These are phyloP conservation scores for Candolleomyces eurysporus DNA, from an alignment of 768 basidiomycete genomes.

Conservation along the genomic window DNA sequence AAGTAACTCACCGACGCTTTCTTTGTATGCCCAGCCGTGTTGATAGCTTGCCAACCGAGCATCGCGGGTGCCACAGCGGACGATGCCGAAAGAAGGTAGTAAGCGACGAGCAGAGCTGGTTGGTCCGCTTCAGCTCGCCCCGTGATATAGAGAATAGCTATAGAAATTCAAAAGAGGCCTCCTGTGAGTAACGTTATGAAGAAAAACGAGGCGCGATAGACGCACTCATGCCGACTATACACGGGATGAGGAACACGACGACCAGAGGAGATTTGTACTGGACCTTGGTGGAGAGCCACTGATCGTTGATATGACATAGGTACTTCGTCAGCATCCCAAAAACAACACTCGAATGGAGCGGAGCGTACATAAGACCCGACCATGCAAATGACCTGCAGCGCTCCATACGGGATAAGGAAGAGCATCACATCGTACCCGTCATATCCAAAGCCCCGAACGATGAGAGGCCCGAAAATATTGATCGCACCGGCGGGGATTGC, in stretches of 20 bases:
- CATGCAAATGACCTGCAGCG: conserved; percentile 23
- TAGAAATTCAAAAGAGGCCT: neutral
- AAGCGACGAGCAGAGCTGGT: conserved; percentile 26
- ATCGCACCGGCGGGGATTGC: conserved; percentile 25
- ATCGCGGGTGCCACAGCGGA: conserved; percentile 22
- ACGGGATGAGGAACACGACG: conserved; percentile 18
- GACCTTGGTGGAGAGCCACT: conserved; percentile 28
- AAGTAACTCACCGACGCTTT: conserved; percentile 20
- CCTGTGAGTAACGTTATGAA: neutral
- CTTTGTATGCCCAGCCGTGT: conserved; percentile 33
- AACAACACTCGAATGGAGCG: neutral
- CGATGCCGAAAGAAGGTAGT: conserved; percentile 25
- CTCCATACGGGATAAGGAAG: conserved; percentile 28
- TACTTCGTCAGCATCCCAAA: neutral
- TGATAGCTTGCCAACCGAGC: conserved; percentile 33
- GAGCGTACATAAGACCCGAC: conserved; percentile 24
- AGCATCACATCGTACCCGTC: conserved; percentile 29
- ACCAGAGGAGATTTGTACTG: conserved; percentile 25
- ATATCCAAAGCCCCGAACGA: conserved; percentile 31
- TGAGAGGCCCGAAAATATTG: conserved; percentile 27
- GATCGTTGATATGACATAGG: neutral
- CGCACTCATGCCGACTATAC: conserved; percentile 22
- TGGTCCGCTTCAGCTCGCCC: conserved; percentile 23
- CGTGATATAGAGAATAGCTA: conserved; percentile 24
- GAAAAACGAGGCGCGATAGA: neutral